Evolutionary conservation across 768 basidiomycete species (phyloP), one percentile per base, ranked within the genome.

Genomic region (Serendipita sp.): DNA sequence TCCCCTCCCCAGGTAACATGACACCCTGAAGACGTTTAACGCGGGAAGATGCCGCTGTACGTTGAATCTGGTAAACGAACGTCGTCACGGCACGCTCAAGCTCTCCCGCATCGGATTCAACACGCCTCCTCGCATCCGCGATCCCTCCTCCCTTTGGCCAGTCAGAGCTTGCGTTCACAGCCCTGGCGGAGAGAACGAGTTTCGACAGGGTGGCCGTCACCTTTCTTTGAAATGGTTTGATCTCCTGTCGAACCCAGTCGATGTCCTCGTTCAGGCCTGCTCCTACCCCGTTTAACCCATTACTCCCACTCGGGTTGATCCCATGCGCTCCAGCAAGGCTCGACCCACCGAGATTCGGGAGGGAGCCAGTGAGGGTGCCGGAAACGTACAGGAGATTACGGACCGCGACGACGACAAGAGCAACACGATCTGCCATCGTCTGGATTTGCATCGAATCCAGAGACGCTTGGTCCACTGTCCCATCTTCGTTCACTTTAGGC

Each of bases 191-290:
- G 2, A 96, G 81, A 31, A 95, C 88, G 30, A 97, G 77, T 70
- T 93, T 86, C 20, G 90, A 93, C 7, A 95, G 76, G 0, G 90
- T 91, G 5, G 90, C 88, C 1, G 90, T 90, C 33, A 95, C 86
- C 68, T 89, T 90, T 60, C 89, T 79, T 63, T 90, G 90, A 0
- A 83, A 82, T 4, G 86, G 85, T 71, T 90, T 91, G 44, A 91
- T 75, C 61, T 69, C 69, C 22, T 63, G 62, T 30, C 50, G 62
- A n/a, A 62, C 41, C 38, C 53, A 58, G 64, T 60, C 20, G 63
- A 64, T 9, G 66, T 61, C 24, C 63, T 66, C 66, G 20, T 63
- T 41, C 38, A 65, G n/a, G 13, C 65, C 66, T 11, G 66, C 65
- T 42, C 65, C 66, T 16, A 65, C 62, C 7, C 50, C 62, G 2